These are phyloP conservation scores for Solanum arcanum DNA, from an alignment of 257 asterid species.

Conservation along the genomic window DNA sequence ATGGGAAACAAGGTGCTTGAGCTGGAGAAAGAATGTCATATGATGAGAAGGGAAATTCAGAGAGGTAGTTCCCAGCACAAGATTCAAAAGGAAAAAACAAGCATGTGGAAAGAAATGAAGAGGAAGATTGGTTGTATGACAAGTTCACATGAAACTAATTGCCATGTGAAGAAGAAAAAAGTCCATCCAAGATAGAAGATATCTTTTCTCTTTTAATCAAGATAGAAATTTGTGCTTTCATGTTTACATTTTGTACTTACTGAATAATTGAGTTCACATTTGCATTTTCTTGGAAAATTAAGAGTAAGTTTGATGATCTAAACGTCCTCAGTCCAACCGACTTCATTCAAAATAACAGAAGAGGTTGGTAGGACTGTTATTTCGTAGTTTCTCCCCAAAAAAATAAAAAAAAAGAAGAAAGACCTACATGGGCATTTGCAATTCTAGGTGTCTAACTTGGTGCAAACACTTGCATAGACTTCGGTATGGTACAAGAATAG, in stretches of 20 bases:
- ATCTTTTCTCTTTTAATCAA: not conserved
- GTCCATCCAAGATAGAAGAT: not conserved
- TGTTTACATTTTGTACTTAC: not conserved
- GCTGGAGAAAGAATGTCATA: conserved; percentile 26
- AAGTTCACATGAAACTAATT: conserved; percentile 29
- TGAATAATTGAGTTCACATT: not conserved
- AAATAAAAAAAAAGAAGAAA: not conserved
- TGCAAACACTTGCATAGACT: not conserved
- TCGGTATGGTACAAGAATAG: not conserved
- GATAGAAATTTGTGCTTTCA: too few relatives aligned
- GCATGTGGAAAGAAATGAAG: conserved; percentile 81
- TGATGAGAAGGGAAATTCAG: conserved; percentile 54
- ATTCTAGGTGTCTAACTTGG: not conserved
- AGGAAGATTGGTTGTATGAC: conserved; percentile 68
- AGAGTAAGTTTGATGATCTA: not conserved
- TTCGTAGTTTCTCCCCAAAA: not conserved
- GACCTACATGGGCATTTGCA: not conserved
- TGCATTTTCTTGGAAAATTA: not conserved
- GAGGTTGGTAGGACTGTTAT: not conserved
- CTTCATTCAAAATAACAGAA: not conserved
- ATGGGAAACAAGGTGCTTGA: conserved; percentile 54
- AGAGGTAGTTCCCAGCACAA: not conserved
- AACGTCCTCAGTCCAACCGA: not conserved
- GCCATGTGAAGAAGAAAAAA: conserved; percentile 62
- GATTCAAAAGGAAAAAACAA: conserved; percentile 15